Evolutionary conservation across 805 yeast species (phyloP).

Genomic region (Candida oleophila): DNA sequence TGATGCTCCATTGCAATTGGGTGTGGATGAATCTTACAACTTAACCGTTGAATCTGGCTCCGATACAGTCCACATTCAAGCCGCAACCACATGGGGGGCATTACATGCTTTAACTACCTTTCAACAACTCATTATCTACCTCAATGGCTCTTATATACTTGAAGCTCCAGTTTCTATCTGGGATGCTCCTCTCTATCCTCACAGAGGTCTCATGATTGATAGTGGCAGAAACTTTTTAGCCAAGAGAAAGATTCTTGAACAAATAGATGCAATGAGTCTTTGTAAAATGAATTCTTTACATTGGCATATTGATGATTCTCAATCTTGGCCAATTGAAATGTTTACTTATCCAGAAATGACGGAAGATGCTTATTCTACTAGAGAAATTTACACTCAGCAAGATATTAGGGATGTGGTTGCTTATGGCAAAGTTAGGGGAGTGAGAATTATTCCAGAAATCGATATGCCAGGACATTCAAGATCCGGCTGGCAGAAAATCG

Average conservation of each 20-base stretch:
- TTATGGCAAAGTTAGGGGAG: slow-evolving; percentile 36
- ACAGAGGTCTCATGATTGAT: slow-evolving; percentile 41
- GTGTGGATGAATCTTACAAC: slow-evolving; percentile 36
- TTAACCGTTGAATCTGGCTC: slow-evolving; percentile 14
- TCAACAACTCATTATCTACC: slow-evolving; percentile 37
- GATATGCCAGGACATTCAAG: slow-evolving; percentile 43
- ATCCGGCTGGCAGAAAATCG: slow-evolving; percentile 37
- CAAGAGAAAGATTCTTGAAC: slow-evolving; percentile 24
- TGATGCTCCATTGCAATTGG: slow-evolving; percentile 28
- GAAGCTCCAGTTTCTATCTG: slow-evolving; percentile 31
- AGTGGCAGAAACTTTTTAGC: slow-evolving; percentile 36
- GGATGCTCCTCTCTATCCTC: slow-evolving; percentile 35
- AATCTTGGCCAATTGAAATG: slow-evolving; percentile 40
- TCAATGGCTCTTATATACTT: slow-evolving; percentile 19
- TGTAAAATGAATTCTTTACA: slow-evolving; percentile 40
- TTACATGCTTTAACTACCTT: slow-evolving; percentile 39
- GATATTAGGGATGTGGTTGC: slow-evolving; percentile 27
- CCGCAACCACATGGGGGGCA: slow-evolving; percentile 42
- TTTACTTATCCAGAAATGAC: slow-evolving; percentile 35
- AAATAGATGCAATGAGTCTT: slow-evolving; percentile 38
- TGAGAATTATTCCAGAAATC: slow-evolving; percentile 40
- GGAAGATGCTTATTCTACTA: slow-evolving; percentile 33
- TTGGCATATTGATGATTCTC: slow-evolving; percentile 41
- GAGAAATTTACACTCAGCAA: slow-evolving; percentile 25
- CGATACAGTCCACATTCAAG: slow-evolving; percentile 19